These are phyloP conservation scores for Galerina marginata DNA, from an alignment of 768 basidiomycete species.

Conservation along the genomic window DNA sequence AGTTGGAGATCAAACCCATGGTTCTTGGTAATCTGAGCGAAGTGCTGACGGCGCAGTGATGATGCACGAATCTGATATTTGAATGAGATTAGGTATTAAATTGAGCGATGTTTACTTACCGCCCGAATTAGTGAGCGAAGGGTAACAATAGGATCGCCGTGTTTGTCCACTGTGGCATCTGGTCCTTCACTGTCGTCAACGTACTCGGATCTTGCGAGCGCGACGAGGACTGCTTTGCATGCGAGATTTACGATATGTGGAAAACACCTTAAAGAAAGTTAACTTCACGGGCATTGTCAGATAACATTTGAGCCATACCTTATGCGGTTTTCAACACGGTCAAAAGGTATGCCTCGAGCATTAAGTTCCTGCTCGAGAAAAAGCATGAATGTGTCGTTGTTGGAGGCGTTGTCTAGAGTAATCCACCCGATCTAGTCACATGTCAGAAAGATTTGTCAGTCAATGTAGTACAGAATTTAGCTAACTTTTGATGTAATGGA, in stretches of 20 bases:
- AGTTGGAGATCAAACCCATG: too few relatives aligned
- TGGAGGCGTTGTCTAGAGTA: slow-evolving; percentile 38
- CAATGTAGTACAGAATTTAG: slow-evolving; percentile 1
- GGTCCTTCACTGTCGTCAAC: too few relatives aligned
- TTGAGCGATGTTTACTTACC: too few relatives aligned
- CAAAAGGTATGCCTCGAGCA: slow-evolving; percentile 27
- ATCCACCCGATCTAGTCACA: slow-evolving; percentile 43
- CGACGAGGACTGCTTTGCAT: too few relatives aligned
- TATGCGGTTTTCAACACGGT: slow-evolving; percentile 24
- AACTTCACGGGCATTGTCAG: neutral
- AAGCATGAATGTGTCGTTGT: slow-evolving; percentile 41
- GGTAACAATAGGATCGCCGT: too few relatives aligned
- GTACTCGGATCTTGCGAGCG: too few relatives aligned
- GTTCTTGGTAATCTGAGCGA: too few relatives aligned
- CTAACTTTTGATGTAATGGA: slow-evolving; percentile 33
- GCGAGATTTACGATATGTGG: slow-evolving; percentile 39
- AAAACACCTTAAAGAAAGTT: slow-evolving; percentile 29
- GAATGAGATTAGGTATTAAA: too few relatives aligned
- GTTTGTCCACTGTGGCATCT: too few relatives aligned
- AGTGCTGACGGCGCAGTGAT: too few relatives aligned
- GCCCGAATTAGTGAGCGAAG: too few relatives aligned
- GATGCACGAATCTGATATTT: too few relatives aligned
- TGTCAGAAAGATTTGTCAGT: neutral
- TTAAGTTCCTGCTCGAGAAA: slow-evolving; percentile 17
- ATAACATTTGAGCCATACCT: slow-evolving; percentile 29